Evolutionary conservation across 306 rosid species (phyloP), one percentile per base, ranked within the genome.

Genomic region (Vigna nakashimae): DNA sequence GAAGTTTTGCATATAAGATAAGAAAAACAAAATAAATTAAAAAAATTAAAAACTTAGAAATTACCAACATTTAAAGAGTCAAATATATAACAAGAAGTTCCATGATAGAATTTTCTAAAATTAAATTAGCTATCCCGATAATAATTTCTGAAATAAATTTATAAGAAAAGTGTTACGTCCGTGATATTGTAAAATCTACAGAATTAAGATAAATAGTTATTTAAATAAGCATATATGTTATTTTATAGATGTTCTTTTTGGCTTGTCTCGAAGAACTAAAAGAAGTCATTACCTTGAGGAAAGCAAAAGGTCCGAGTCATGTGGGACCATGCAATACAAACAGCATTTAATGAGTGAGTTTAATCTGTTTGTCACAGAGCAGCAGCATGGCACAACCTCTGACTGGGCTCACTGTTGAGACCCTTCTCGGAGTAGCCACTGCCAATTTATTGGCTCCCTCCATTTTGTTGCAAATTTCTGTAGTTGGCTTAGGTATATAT

Each of bases 381-480:
- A 11, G 15, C 14, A 11, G 15, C 50, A 12, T 45, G 3, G 50
- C 14, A 11, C 36, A 17, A 20, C 36, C 52, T 65, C 80, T 75
- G 52, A 79, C 64, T 62, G 13, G 13, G 6, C 67, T 72, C 28
- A 72, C 45, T 80, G 12, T 42, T 53, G 69, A 24, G 42, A 5
- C 8, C 22, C 76, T 59, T 43, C 9, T 59, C 12, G 62, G 58
- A 46, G 82, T 4, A 57, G 82, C 3, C 51, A 45, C 50, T 36
- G 18, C 36, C 16, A 60, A 79, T 70, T 45, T 36, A 70, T 20
- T 22, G 20, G 65, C 49, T 42, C 46, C 51, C 66, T 38, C 49
- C 48, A 40, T 79, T 79, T 71, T 51, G 66, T 63, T 64, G 74
- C 45, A 52, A 65, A 53, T 4, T 53, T 65, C 12, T 16, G 51